Conservation (phyloP, 75 land plant genomes). For the Picea glauca region DNA sequence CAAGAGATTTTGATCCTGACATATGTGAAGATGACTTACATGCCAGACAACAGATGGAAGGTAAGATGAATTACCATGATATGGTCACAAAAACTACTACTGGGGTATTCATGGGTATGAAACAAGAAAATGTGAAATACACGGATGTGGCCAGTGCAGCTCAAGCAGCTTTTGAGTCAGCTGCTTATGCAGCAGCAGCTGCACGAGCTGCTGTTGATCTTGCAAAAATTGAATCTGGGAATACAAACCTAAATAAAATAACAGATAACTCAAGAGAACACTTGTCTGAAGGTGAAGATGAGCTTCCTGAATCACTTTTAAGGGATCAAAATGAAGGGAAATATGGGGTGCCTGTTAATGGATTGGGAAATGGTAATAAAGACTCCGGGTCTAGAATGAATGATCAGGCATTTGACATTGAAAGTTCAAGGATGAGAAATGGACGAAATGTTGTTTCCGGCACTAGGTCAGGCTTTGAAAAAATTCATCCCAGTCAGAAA, state of each 20-base stretch:
- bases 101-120: background rate
- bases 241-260: conserved; percentile 4
- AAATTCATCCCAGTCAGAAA: conserved; percentile 2
- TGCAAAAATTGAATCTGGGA: conserved; percentile 21
- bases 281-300: conserved; percentile 2
- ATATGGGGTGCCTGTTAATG: background rate
- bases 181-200: conserved; percentile 70
- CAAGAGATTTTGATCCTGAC: background rate
- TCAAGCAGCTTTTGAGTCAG: conserved; percentile 66
- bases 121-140: conserved; percentile 22
- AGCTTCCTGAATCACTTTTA: background rate
- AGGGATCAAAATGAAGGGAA: background rate
- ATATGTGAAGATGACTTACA: background rate
- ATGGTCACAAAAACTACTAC: too few species aligned
- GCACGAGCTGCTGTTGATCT: conserved; percentile 76
- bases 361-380: background rate
- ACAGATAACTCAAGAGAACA: conserved; percentile 3
- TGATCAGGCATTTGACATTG: background rate
- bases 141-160: conserved; percentile 61
- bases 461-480: conserved; percentile 11
- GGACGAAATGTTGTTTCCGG: background rate
- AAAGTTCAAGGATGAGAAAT: conserved; percentile 3
- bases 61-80: background rate
- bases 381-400: background rate
- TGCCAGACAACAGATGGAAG: background rate